These are phyloP conservation scores for Alternaria sp. DNA, from an alignment of 2,329 filamentous ascomycete species.

Conservation along the genomic window DNA sequence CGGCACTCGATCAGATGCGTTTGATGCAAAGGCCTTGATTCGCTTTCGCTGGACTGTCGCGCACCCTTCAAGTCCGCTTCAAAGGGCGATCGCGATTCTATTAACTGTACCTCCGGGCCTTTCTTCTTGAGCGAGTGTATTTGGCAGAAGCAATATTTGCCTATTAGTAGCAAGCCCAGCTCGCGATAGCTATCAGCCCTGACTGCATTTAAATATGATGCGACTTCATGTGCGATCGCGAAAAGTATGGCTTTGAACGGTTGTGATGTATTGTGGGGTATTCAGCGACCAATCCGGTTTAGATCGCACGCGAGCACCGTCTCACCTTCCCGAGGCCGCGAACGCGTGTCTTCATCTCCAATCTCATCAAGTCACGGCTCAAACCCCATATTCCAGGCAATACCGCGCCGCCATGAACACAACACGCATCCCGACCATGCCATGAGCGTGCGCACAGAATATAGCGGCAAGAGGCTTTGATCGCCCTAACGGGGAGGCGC, in stretches of 20 bases:
- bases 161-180: not conserved
- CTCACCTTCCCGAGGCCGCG: slow-evolving; percentile 4
- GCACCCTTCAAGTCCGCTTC: not conserved
- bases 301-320: slow-evolving; percentile 5
- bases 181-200: not conserved
- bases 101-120: not conserved
- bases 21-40: not conserved
- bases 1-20: not conserved
- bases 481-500: not conserved
- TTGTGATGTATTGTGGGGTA: slow-evolving; percentile 8
- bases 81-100: not conserved
- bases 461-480: not conserved
- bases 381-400: not conserved
- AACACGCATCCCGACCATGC: not conserved
- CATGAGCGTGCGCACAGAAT: not conserved
- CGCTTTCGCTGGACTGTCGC: not conserved
- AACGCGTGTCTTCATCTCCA: slow-evolving; percentile 14
- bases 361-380: not conserved
- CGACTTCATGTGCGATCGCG: not conserved
- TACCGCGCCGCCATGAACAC: not conserved
- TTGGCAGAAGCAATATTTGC: not conserved
- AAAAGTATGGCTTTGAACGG: not conserved
- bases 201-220: not conserved
- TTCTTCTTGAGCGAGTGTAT: not conserved
- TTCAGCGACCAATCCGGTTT: slow-evolving; percentile 16